These are phyloP conservation scores for Fusarium sp. DNA, from an alignment of 2,329 filamentous ascomycete species.

Conservation along the genomic window DNA sequence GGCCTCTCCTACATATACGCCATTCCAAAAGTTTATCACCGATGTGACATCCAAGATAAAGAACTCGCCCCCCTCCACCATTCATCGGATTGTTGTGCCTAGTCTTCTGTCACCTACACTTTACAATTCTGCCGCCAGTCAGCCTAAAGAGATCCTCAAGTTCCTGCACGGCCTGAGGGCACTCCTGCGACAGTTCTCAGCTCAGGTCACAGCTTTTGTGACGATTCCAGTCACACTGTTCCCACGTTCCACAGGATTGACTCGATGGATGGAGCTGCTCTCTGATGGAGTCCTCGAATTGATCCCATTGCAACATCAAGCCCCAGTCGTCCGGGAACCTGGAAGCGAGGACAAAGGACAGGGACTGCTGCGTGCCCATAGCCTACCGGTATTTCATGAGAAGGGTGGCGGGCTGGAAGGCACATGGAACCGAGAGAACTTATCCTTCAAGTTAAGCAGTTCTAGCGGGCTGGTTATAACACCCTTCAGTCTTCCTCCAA, in stretches of 20 bases:
- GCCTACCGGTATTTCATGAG: constrained; percentile 86
- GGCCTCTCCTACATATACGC: constrained; percentile 41
- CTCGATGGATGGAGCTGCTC: constrained; percentile 87
- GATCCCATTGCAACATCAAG: constrained; percentile 72
- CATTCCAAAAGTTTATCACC: constrained; percentile 72
- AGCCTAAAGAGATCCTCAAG: constrained; percentile 79
- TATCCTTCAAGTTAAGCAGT: constrained; percentile 90
- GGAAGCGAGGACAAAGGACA: constrained; percentile 80
- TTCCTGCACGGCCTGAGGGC: constrained; percentile 85
- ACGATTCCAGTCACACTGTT: constrained; percentile 85
- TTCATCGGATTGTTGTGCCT: constrained; percentile 89
- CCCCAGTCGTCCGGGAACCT: constrained; percentile 62
- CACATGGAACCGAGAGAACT: constrained; percentile 80
- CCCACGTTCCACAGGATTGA: constrained; percentile 78
- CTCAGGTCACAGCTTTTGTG: constrained; percentile 76
- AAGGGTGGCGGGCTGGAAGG: constrained; percentile 82
- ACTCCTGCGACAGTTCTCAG: constrained; percentile 75
- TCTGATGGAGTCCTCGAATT: constrained; percentile 90
- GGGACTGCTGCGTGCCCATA: constrained; percentile 86
- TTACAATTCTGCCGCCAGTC: constrained; percentile 76
- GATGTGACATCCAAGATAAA: constrained; percentile 68
- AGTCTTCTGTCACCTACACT: constrained; percentile 86
- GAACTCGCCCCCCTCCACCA: constrained; percentile 67
- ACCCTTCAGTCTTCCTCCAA: constrained; percentile 88
- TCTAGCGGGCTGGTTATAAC: constrained; percentile 84